These are phyloP conservation scores for Aquilaria yunnanensis DNA, from an alignment of 345 rosid genomes.

Conservation along the genomic window DNA sequence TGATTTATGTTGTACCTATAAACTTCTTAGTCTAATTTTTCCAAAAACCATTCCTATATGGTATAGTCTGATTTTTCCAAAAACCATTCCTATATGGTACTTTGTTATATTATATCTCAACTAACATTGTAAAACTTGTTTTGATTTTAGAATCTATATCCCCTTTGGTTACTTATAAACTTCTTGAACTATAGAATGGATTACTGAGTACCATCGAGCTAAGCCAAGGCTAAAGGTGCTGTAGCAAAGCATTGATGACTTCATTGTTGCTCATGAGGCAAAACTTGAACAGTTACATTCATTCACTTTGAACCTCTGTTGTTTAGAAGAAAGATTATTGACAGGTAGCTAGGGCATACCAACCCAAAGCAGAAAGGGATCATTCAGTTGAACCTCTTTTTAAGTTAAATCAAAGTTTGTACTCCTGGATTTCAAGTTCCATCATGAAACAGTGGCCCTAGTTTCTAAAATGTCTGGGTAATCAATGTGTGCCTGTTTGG, in stretches of 20 bases:
- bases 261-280: constrained; percentile 62
- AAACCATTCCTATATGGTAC: neutral
- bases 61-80: neutral
- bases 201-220: constrained; percentile 57
- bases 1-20: neutral
- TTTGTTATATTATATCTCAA: neutral
- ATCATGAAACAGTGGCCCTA: too few relatives aligned
- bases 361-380: too few relatives aligned
- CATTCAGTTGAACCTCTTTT: too few relatives aligned
- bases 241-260: constrained; percentile 81
- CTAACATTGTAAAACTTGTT: neutral
- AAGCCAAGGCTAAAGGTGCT: constrained; percentile 70
- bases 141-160: neutral
- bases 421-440: too few relatives aligned
- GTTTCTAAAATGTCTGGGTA: too few relatives aligned
- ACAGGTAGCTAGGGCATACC: too few relatives aligned
- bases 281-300: constrained; percentile 61
- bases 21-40: neutral
- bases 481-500: too few relatives aligned
- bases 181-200: constrained; percentile 55
- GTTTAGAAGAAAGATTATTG: too few relatives aligned
- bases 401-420: too few relatives aligned
- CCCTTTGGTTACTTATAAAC: constrained; percentile 7
- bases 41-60: neutral
- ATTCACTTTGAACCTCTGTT: neutral